phyloP scores from a whole-genome alignment of 768 basidiomycete species.

The Russula sp. region DNA sequence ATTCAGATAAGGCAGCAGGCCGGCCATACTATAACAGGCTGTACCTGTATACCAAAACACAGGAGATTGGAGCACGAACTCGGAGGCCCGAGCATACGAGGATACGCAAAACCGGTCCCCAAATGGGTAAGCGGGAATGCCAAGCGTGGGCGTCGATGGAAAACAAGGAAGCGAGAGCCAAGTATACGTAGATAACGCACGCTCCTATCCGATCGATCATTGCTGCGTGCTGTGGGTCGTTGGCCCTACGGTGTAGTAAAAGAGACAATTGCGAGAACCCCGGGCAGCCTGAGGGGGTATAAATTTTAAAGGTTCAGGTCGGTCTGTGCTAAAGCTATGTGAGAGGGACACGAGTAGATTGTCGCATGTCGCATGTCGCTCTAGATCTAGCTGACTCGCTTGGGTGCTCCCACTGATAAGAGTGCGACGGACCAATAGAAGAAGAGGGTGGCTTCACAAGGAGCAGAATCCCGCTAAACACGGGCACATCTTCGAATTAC shows the following conservation, averaged over 20 bases:
- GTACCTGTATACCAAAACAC: not conserved
- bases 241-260: too few relatives aligned
- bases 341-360: too few relatives aligned
- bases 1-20: not conserved
- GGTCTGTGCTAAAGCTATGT: too few relatives aligned
- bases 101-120: not conserved
- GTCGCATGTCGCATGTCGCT: too few relatives aligned
- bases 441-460: not conserved
- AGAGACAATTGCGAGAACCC: too few relatives aligned
- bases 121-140: not conserved
- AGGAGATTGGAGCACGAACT: not conserved
- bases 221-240: not conserved
- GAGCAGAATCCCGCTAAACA: not conserved
- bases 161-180: not conserved
- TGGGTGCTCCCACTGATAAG: not conserved
- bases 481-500: not conserved
- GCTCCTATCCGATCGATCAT: not conserved
- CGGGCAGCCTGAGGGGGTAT: too few relatives aligned
- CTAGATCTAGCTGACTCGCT: not conserved
- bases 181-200: not conserved
- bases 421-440: not conserved
- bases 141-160: not conserved
- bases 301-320: too few relatives aligned
- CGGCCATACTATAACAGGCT: conserved; percentile 8
- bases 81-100: not conserved